Base-by-base conservation (phyloP, 2,329 filamentous ascomycete species). In the Epichloe typhina region DNA sequence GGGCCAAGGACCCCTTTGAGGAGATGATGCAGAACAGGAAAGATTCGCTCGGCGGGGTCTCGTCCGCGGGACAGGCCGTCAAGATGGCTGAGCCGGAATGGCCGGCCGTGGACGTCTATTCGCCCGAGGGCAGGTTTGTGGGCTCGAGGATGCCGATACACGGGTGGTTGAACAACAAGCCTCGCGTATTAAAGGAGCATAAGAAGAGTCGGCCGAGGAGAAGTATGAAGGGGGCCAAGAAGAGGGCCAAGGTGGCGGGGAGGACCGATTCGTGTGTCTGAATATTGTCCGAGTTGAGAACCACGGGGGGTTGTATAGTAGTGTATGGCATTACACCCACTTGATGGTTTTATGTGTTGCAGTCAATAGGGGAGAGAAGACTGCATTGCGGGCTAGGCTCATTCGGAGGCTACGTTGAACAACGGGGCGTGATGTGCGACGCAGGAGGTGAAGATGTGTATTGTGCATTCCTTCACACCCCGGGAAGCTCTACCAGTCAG, bases 81-180 rank as follows among this genome's bases (percentile, higher is more conserved):
- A 26, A 42, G 15, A 15, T 39, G 37, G 46, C 54, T 6, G 65
- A 72, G 57, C 64, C 65, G 1, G 66, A 69, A 21, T 82, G 80
- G 72, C 88, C 88, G 0, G 72, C 82, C 9, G 77, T 98, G 6
- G 90, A 97, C 57, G 80, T 97, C 0, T 96, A 85, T 61, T 86
- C 79, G 31, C 93, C 93, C 0, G 76, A 88, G 52, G 93, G 93
- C n/a, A 82, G 80, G 59, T 93, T 86, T 58, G 72, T 97, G 33
- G 83, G 76, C 1, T 69, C 71, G 9, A 73, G 88, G 37, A 65
- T 63, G 56, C 84, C 86, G 1, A 82, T 94, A 72, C 82, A 84
- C 58, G 86, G 80, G 6, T 89, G 82, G 77, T 52, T 83, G 53
- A 64, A 83, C 49, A 77, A 76, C 56, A 80, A 79, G 62, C 77